These are phyloP conservation scores for Amanita rimosa DNA, from an alignment of 768 basidiomycete genomes.

Conservation along the genomic window DNA sequence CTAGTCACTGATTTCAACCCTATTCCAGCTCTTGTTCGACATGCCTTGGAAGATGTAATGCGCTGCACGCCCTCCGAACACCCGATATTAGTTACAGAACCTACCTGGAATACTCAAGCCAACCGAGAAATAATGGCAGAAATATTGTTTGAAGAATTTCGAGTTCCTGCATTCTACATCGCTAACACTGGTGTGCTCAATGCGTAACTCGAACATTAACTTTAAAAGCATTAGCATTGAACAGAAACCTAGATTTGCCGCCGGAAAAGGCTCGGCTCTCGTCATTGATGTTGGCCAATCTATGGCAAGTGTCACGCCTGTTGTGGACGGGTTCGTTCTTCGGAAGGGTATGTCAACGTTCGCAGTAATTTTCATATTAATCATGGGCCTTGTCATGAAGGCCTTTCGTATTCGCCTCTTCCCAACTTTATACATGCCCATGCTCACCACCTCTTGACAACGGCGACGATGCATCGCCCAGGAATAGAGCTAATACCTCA, in stretches of 20 bases:
- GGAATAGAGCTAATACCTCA: conserved; percentile 70
- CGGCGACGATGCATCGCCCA: conserved; percentile 34
- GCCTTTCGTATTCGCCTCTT: conserved; percentile 63
- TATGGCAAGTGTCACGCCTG: conserved; percentile 84
- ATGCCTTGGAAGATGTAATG: conserved; percentile 71
- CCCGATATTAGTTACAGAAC: conserved; percentile 88
- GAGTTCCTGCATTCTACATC: conserved; percentile 92
- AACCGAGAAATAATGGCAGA: conserved; percentile 94
- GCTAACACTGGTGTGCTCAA: conserved; percentile 91
- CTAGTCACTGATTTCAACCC: conserved; percentile 71
- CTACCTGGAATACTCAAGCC: conserved; percentile 91
- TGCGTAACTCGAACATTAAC: conserved; percentile 44
- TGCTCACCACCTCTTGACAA: conserved; percentile 55
- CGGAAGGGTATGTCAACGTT: conserved; percentile 60
- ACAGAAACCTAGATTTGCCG: conserved; percentile 61
- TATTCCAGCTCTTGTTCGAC: conserved; percentile 57
- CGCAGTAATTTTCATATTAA: not conserved
- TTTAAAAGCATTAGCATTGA: conserved; percentile 4
- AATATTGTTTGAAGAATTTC: conserved; percentile 95
- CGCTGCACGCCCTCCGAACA: conserved; percentile 72
- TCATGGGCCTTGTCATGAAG: conserved; percentile 28
- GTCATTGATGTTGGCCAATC: conserved; percentile 91
- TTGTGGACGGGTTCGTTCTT: conserved; percentile 95
- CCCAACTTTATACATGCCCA: conserved; percentile 76
- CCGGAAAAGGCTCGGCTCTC: conserved; percentile 94